Conservation (phyloP, 176 grass and related monocot genomes). For the Thinopyrum elongatum region DNA sequence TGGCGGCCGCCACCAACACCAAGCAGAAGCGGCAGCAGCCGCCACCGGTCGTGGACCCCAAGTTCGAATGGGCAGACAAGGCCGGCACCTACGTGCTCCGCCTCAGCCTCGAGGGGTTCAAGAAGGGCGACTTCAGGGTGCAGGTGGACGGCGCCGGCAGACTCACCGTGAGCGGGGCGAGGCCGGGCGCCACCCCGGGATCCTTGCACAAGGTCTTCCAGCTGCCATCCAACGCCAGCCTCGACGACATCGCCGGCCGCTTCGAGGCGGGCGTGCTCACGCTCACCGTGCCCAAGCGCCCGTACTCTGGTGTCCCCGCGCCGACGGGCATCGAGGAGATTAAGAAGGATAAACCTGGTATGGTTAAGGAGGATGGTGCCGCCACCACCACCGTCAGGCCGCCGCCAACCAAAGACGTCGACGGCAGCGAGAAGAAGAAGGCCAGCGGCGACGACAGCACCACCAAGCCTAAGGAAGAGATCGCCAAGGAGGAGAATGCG, state of each 20-base stretch:
- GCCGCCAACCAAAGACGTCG: too few relatives aligned
- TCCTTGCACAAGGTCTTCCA: conserved; percentile 43
- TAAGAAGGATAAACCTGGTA: too few relatives aligned
- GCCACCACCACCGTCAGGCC: too few relatives aligned
- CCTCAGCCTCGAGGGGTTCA: conserved; percentile 32
- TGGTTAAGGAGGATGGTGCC: background rate
- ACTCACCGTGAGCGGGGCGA: background rate
- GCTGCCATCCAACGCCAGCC: conserved; percentile 36
- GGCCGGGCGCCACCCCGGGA: background rate
- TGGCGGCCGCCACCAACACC: too few relatives aligned
- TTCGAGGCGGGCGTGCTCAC: conserved; percentile 36
- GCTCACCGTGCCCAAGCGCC: conserved; percentile 42
- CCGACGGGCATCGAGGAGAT: background rate
- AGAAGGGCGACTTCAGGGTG: conserved; percentile 56
- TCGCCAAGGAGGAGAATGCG: background rate
- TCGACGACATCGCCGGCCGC: conserved; percentile 42
- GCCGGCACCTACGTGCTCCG: background rate
- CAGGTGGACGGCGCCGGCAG: conserved; percentile 33
- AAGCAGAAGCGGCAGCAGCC: background rate
- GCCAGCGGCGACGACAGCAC: background rate
- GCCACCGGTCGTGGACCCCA: background rate
- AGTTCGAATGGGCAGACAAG: background rate
- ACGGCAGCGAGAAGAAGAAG: background rate
- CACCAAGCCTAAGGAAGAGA: background rate
- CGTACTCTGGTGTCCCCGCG: background rate